Percentiles rank a stretch among this genome's conserved stretches.
These are phyloP conservation scores for Fraxinus velutina DNA, from an alignment of 305 asterid species.

Conservation along the genomic window DNA sequence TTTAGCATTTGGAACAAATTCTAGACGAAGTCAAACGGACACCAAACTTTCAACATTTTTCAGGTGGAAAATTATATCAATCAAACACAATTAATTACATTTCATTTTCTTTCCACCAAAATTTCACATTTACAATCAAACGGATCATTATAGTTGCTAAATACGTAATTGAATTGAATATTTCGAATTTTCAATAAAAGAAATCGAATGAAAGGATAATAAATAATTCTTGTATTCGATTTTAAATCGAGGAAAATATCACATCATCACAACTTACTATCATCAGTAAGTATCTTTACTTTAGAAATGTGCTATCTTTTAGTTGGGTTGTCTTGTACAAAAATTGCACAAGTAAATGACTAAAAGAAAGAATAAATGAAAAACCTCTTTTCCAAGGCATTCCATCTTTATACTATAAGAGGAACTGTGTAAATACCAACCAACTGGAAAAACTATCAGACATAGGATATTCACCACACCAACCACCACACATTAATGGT, in stretches of 20 bases:
- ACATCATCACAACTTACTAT: not conserved
- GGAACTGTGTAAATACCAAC: not conserved
- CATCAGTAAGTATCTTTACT: not conserved
- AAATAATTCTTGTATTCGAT: not conserved
- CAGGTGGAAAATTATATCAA: no score
- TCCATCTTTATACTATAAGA: conserved; percentile 14
- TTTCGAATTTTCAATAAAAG: not conserved
- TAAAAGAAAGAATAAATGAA: conserved; percentile 12
- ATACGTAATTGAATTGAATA: not conserved
- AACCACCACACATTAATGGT: conserved; percentile 40
- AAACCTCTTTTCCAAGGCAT: conserved; percentile 10
- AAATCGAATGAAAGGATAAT: not conserved
- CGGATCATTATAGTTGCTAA: not conserved
- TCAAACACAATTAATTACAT: no score
- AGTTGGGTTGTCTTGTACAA: not conserved
- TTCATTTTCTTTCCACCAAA: no score
- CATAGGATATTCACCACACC: conserved; percentile 28
- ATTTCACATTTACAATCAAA: no score
- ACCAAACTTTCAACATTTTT: no score
- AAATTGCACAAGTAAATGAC: conserved; percentile 9
- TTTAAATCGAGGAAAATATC: not conserved
- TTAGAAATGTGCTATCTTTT: not conserved
- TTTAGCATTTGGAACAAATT: no score
- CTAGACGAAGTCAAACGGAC: no score
- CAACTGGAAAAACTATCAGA: conserved; percentile 4